Base-by-base conservation (phyloP, 257 asterid species). In the Nemophila menziesii region DNA sequence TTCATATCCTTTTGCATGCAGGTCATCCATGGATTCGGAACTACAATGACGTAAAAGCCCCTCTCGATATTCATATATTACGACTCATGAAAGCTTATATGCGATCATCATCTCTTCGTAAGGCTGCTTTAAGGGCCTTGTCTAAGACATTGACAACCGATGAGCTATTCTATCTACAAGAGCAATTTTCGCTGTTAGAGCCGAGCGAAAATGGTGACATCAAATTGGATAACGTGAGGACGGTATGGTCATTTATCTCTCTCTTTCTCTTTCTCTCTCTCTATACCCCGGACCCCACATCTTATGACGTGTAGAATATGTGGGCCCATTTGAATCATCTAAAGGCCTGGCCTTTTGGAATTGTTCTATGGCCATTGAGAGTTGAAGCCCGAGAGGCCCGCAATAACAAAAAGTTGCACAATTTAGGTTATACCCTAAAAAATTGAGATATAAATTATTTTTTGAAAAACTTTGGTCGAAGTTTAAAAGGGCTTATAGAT, bases 61-160 rank as follows among this genome's bases (percentile, higher is more conserved):
- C 64, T 8, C 74, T 80, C 16, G 92, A 80, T 54, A 51, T 68
- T 46, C 65, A 56, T 44, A 24, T 76, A 49, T 77, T 80, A 43
- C 54, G 70, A 52, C 78, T 66, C 49, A 56, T 80, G 79, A 80
- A 73, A 56, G 70, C 60, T 4, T 80, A 77, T 42, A 73, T 80
- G 93, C 65, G 62, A 39, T 77, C 93, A 0, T 73, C 87, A 14
- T 58, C 80, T 58, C 44, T 80, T 69, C 83, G 77, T 42, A 73
- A 79, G 61, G 84, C 87, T 46, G 87, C 87, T 49, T 68, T 80
- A 58, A 62, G 75, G 84, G 89, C 94, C 16, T 33, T 83, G 59
- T 74, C 94, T 0, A 79, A 79, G 56, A 83, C 86, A 6, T 57
- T 83, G 75, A 72, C 80, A 3, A 79, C 44, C 8, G 85, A 77